Conservation (phyloP, 2,329 filamentous ascomycete genomes). For the Penicillium sp. region DNA sequence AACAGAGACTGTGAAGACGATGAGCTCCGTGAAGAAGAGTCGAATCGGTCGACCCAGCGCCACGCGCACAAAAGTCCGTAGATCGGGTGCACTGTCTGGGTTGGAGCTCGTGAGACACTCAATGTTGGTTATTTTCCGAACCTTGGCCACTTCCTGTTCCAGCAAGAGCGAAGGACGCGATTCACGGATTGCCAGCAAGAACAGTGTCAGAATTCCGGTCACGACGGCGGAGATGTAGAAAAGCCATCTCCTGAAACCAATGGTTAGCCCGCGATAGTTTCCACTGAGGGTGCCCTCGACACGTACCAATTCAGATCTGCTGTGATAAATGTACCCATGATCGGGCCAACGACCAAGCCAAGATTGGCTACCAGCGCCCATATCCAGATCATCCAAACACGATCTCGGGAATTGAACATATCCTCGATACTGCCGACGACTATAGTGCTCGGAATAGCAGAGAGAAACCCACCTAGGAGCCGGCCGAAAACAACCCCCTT, state of each 20-base stretch:
- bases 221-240: constrained; percentile 50
- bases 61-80: constrained; percentile 44
- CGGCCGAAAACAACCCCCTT: constrained; percentile 48
- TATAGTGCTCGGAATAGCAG: constrained; percentile 55
- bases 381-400: constrained; percentile 53
- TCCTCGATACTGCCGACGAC: constrained; percentile 57
- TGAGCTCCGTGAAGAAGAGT: constrained; percentile 54
- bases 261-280: constrained; percentile 3
- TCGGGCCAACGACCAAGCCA: constrained; percentile 51
- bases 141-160: constrained; percentile 36
- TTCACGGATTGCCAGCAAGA: constrained; percentile 48
- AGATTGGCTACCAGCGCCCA: constrained; percentile 52
- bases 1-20: constrained; percentile 50
- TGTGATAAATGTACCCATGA: constrained; percentile 50
- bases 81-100: constrained; percentile 45
- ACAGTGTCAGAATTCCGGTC: constrained; percentile 38
- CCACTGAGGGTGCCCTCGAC: background rate
- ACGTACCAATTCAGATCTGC: constrained; percentile 43
- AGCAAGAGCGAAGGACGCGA: constrained; percentile 53
- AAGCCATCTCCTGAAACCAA: constrained; percentile 47
- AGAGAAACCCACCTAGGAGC: constrained; percentile 51
- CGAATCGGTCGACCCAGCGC: constrained; percentile 48
- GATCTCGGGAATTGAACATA: constrained; percentile 51
- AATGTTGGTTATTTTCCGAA: constrained; percentile 34
- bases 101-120: constrained; percentile 39